Evolutionary conservation across 495 filamentous ascomycete species (phyloP).

Genomic region (Eremomyces bilateralis): DNA sequence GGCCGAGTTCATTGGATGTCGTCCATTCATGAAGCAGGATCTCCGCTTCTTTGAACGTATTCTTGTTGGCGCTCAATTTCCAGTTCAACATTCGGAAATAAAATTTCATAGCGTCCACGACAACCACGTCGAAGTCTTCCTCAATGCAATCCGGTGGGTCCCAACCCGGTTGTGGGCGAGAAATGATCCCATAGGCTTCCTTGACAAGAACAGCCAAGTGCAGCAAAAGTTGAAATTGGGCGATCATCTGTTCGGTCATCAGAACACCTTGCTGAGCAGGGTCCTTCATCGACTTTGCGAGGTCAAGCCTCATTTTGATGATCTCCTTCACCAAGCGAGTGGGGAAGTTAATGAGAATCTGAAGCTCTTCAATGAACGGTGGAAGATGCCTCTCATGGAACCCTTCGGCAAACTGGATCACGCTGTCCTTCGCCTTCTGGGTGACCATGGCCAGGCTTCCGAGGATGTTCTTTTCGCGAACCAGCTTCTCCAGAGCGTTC

Average conservation of each 20-base stretch:
- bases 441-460: constrained; percentile 62
- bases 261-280: constrained; percentile 64
- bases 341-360: constrained; percentile 91
- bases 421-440: constrained; percentile 72
- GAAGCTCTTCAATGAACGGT: constrained; percentile 88
- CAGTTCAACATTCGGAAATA: constrained; percentile 95
- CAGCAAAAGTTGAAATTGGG: constrained; percentile 84
- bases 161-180: constrained; percentile 80
- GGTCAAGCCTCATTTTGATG: constrained; percentile 77
- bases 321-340: constrained; percentile 91
- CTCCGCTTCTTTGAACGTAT: constrained; percentile 97
- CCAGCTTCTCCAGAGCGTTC: constrained; percentile 75
- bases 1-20: constrained; percentile 79
- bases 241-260: constrained; percentile 90
- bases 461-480: constrained; percentile 73
- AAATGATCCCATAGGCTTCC: constrained; percentile 61
- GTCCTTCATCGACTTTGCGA: constrained; percentile 87
- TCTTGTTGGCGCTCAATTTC: constrained; percentile 93
- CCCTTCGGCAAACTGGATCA: constrained; percentile 66
- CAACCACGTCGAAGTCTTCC: constrained; percentile 88
- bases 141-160: constrained; percentile 90
- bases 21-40: constrained; percentile 95
- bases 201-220: constrained; percentile 84
- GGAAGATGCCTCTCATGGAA: constrained; percentile 85
- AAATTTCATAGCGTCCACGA: constrained; percentile 83